Conservation (phyloP, 768 basidiomycete genomes). For the Macrolepiota albuminosa region DNA sequence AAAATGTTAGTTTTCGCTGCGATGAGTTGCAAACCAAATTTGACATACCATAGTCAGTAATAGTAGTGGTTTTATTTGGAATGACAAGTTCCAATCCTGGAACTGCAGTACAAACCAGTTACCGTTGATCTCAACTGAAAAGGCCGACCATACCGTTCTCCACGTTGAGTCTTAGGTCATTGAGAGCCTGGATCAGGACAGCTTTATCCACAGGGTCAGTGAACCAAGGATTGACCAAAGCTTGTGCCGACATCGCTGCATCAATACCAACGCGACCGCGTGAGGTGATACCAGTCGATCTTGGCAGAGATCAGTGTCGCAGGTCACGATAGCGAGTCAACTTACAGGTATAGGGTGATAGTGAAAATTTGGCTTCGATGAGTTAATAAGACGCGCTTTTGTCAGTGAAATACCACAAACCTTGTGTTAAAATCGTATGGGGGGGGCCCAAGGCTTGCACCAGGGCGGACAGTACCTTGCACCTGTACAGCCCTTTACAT, state of each 20-base stretch:
- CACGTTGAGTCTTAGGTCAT: slow-evolving; percentile 41
- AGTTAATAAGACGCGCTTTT: background rate
- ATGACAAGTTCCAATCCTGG: slow-evolving; percentile 50
- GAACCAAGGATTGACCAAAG: slow-evolving; percentile 55
- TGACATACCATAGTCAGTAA: slow-evolving; percentile 46
- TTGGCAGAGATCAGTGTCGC: slow-evolving; percentile 15
- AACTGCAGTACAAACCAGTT: slow-evolving; percentile 27
- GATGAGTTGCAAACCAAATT: background rate
- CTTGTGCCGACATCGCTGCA: slow-evolving; percentile 40
- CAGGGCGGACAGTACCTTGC: slow-evolving; percentile 62
- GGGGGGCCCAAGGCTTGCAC: slow-evolving; percentile 48
- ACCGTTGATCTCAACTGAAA: background rate
- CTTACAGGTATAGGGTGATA: slow-evolving; percentile 56
- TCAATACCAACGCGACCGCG: slow-evolving; percentile 60
- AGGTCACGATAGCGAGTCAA: background rate
- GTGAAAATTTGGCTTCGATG: slow-evolving; percentile 46
- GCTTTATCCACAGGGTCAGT: slow-evolving; percentile 51
- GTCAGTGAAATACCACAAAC: slow-evolving; percentile 10
- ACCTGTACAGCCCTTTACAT: slow-evolving; percentile 24
- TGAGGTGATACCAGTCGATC: slow-evolving; percentile 57
- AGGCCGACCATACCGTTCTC: slow-evolving; percentile 30
- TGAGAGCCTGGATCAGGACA: slow-evolving; percentile 43
- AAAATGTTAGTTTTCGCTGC: slow-evolving; percentile 3
- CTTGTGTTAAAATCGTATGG: slow-evolving; percentile 46
- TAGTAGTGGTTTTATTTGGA: slow-evolving; percentile 54